A percentile compares a stretch with the other conserved stretches of the same genome.
Conservation (phyloP, 306 rosid species). For the Quercus suber region DNA sequence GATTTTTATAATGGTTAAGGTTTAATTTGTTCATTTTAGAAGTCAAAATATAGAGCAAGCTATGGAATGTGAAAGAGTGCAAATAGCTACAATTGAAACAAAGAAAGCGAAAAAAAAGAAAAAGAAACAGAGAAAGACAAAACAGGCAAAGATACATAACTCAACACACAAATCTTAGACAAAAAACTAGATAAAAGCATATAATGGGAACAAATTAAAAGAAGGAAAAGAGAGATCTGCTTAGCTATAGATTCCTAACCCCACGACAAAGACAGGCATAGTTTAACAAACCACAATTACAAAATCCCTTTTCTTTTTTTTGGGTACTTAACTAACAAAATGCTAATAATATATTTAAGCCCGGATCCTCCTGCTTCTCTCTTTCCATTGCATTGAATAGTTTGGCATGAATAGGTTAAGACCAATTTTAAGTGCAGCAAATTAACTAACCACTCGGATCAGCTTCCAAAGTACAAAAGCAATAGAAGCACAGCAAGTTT, state of each 20-base stretch:
- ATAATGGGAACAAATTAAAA: not conserved
- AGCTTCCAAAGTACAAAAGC: slow-evolving; percentile 51
- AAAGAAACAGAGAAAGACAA: not conserved
- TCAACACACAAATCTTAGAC: not conserved
- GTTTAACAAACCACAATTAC: slow-evolving; percentile 36
- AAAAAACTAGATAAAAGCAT: not conserved
- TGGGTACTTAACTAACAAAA: not conserved
- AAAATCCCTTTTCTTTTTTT: slow-evolving; percentile 5
- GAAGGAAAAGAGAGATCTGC: slow-evolving; percentile 27
- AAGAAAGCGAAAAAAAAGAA: not conserved
- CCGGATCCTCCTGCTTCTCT: slow-evolving; percentile 20
- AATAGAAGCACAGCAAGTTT: slow-evolving; percentile 35
- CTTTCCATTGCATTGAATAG: slow-evolving; percentile 1
- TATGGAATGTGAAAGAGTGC: no score
- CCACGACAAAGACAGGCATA: slow-evolving; percentile 70
- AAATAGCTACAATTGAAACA: not conserved
- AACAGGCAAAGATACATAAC: not conserved
- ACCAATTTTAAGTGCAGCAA: not conserved
- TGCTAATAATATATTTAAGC: slow-evolving; percentile 19
- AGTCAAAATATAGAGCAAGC: no score
- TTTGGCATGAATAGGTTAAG: not conserved
- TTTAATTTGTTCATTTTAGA: no score
- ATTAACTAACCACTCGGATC: slow-evolving; percentile 12
- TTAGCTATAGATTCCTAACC: slow-evolving; percentile 52
- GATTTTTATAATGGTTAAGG: no score